phyloP scores from a whole-genome alignment of 1,284 basidiomycete species.

The Moniliophthora roreri region DNA sequence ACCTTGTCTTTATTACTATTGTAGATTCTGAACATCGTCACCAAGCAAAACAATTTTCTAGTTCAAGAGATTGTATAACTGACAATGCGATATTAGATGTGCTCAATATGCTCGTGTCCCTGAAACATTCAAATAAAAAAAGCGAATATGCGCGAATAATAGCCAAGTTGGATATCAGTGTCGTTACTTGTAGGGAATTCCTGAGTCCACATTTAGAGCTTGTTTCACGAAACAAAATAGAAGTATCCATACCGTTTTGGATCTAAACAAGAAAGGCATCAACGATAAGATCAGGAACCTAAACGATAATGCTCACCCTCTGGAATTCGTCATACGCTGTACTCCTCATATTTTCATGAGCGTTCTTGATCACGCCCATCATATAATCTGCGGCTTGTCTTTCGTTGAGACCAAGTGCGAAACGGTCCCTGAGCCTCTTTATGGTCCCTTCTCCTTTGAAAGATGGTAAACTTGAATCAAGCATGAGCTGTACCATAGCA shows the following conservation, averaged over 20 bases:
- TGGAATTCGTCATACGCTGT: constrained; percentile 94
- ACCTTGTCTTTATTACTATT: too few species aligned
- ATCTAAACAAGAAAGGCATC: constrained; percentile 31
- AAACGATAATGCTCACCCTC: constrained; percentile 48
- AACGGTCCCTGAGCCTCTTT: constrained; percentile 83
- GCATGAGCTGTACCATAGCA: constrained; percentile 89
- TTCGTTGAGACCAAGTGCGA: constrained; percentile 82
- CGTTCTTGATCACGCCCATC: constrained; percentile 86
- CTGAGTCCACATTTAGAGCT: constrained; percentile 24
- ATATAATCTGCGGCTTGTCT: constrained; percentile 93
- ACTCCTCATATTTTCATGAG: constrained; percentile 91
- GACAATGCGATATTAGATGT: too few species aligned
- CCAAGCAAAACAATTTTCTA: too few species aligned
- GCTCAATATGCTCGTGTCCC: not conserved
- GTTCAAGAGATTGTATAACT: too few species aligned
- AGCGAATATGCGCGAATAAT: not conserved
- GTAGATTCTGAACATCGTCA: too few species aligned
- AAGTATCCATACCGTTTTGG: constrained; percentile 46
- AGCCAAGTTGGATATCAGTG: too few species aligned
- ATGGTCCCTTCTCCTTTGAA: constrained; percentile 97
- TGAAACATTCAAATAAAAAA: not conserved
- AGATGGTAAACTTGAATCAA: constrained; percentile 91
- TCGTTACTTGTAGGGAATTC: constrained; percentile 52
- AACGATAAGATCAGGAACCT: not conserved
- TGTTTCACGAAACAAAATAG: not conserved